A percentile compares a stretch with the other conserved stretches of the same genome.
phyloP scores from a whole-genome alignment of 2,329 filamentous ascomycete species.

The Arthrobotrys pseudoclavata region DNA sequence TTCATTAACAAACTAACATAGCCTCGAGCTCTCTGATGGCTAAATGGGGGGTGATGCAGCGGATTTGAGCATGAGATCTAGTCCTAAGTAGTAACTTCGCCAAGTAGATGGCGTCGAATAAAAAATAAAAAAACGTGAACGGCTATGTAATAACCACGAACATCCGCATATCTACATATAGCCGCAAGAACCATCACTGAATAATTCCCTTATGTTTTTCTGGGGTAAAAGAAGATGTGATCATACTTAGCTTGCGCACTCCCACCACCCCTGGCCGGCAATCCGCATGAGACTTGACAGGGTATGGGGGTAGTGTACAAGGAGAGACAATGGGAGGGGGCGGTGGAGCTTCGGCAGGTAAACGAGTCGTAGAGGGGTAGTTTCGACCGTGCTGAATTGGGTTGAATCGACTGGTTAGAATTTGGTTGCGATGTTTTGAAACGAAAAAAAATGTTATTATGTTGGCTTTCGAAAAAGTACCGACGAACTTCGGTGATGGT shows the following conservation, averaged over 20 bases:
- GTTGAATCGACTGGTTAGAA: constrained; percentile 51
- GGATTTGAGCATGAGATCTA: constrained; percentile 2
- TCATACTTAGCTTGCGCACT: constrained; percentile 15
- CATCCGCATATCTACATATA: background rate
- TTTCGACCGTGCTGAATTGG: constrained; percentile 50
- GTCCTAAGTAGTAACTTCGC: background rate
- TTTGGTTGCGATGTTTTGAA: background rate
- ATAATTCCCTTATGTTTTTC: constrained; percentile 12
- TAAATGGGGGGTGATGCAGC: background rate
- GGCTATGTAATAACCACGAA: background rate
- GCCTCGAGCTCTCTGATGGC: constrained; percentile 8
- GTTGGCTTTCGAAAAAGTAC: constrained; percentile 32
- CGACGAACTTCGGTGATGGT: constrained; percentile 10
- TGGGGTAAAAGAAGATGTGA: constrained; percentile 34
- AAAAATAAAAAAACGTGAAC: too few relatives aligned
- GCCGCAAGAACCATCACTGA: constrained; percentile 7
- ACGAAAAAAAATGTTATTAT: background rate
- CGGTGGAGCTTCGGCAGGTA: constrained; percentile 40
- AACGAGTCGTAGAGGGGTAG: constrained; percentile 46
- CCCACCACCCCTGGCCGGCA: constrained; percentile 6
- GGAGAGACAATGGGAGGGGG: background rate
- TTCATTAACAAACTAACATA: background rate
- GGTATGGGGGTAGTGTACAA: background rate
- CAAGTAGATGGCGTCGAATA: too few relatives aligned
- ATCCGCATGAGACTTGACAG: constrained; percentile 32